Percentiles rank a stretch among this genome's conserved stretches.
These are phyloP conservation scores for Boletus fagicola DNA, from an alignment of 768 basidiomycete genomes.

Conservation along the genomic window DNA sequence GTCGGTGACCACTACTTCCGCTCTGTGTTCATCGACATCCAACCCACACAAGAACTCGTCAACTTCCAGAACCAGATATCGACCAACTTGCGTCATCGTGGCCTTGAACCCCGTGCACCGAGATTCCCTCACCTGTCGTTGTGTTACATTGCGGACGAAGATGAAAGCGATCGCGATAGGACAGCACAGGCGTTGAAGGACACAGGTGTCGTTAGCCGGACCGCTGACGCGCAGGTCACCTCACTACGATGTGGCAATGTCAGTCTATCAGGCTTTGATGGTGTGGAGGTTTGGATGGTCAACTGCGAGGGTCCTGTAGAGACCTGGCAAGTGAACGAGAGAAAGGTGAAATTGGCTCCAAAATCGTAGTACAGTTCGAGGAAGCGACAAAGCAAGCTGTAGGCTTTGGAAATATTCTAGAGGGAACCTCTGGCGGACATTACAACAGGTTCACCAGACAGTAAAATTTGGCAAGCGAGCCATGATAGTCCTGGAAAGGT, in stretches of 20 bases:
- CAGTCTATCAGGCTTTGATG: slow-evolving; percentile 44
- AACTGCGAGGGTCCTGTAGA: slow-evolving; percentile 60
- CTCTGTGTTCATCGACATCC: slow-evolving; percentile 61
- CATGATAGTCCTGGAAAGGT: background rate
- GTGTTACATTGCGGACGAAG: slow-evolving; percentile 69
- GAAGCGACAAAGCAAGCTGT: background rate
- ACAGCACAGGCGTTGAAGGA: slow-evolving; percentile 44
- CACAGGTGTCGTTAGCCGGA: slow-evolving; percentile 34
- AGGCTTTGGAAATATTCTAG: background rate
- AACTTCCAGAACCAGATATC: slow-evolving; percentile 51
- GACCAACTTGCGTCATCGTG: slow-evolving; percentile 30
- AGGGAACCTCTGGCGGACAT: background rate
- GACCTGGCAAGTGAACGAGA: slow-evolving; percentile 49
- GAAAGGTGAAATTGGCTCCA: slow-evolving; percentile 30
- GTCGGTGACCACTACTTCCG: slow-evolving; percentile 66
- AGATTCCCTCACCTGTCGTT: slow-evolving; percentile 71
- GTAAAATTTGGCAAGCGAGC: background rate
- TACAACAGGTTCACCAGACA: background rate
- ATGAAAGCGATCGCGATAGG: slow-evolving; percentile 51
- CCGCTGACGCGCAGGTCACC: slow-evolving; percentile 26
- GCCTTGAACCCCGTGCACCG: slow-evolving; percentile 48
- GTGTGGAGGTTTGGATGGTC: slow-evolving; percentile 57
- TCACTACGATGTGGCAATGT: slow-evolving; percentile 24
- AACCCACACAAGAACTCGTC: slow-evolving; percentile 43
- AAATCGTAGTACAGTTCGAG: background rate